Evolutionary conservation across 768 basidiomycete genomes (phyloP), one percentile per base, ranked within the genome.

Genomic region (Crepidotus variabilis): DNA sequence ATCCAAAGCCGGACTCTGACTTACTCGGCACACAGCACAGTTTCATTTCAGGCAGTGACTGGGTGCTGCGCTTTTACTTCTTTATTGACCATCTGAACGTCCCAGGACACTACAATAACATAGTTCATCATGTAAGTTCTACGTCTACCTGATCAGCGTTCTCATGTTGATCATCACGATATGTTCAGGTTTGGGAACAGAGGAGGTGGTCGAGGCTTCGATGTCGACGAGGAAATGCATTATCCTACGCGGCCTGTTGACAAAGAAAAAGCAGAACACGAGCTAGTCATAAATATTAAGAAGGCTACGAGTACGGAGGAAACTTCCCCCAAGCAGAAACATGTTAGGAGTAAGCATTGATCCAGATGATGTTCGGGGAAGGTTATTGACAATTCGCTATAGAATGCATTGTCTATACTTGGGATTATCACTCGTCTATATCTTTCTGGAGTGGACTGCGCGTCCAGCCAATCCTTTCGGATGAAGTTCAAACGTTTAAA

Each of bases 341-440:
- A 99, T 69, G 97, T 99, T 65, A 85, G 97, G 70, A 98, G 96
- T 98, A 74, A 70, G 88, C 79, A 45, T 52, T 14, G 47, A 51
- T 28, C 55, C 46, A 56, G 36, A 47, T 50, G 23, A 23, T 36
- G n/a, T 34, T 43, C 50, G 43, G 34, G 45, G 53, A 43, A 52
- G 32, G 51, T 55, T 52, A 57, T 58, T 52, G 51, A 57, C 60
- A 51, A 61, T 56, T 32, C 45, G 52, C 52, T 59, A 9, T 70
- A 98, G 96, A 98, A 77, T 93, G 91, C 65, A 98, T 99, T 69
- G 92, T 98, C 22, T 99, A 94, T 72, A 98, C 97, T 6, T 98
- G 95, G 95, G 97, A 99, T 71, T 98, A 98, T 67, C 95, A 98
- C 66, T 91, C 94, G 18, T 98, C 95, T 34, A 87, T 92, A 63